Evolutionary conservation across 768 basidiomycete genomes (phyloP).

Genomic region (Phanerochaete carnosa): DNA sequence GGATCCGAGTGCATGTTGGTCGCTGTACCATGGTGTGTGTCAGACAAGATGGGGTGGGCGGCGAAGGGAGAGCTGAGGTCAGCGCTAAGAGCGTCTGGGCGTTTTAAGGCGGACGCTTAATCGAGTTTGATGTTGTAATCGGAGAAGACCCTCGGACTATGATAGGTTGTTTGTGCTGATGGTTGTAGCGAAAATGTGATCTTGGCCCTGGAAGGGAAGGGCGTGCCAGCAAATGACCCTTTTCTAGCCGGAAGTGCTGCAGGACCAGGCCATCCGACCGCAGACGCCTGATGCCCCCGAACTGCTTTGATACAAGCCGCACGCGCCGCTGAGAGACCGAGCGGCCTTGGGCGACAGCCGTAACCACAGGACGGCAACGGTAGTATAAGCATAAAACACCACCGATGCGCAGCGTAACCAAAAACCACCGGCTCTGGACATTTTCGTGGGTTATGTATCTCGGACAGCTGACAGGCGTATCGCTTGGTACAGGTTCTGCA

Average conservation of each 20-base stretch:
- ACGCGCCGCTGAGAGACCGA: too few species aligned
- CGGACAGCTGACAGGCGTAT: not conserved
- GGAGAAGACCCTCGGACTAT: not conserved
- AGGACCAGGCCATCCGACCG: not conserved
- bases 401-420: too few species aligned
- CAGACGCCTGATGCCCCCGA: not conserved
- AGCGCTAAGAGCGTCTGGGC: not conserved
- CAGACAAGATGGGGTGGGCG: not conserved
- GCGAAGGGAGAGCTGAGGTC: not conserved
- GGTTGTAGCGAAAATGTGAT: constrained; percentile 6
- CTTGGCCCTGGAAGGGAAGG: constrained; percentile 1
- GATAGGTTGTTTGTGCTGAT: not conserved
- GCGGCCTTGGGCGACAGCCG: too few species aligned
- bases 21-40: constrained; percentile 45
- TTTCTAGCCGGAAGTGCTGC: not conserved
- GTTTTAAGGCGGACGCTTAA: not conserved
- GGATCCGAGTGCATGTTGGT: constrained; percentile 64
- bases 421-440: too few species aligned
- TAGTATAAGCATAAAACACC: too few species aligned
- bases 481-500: not conserved
- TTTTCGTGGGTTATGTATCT: not conserved
- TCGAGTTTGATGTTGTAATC: not conserved
- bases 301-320: not conserved
- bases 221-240: not conserved
- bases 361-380: too few species aligned